Percentiles rank a stretch among this genome's conserved stretches.
Evolutionary conservation across 371 early-diverging fungal species (phyloP).

Genomic region (Basidiobolus meristosporus): DNA sequence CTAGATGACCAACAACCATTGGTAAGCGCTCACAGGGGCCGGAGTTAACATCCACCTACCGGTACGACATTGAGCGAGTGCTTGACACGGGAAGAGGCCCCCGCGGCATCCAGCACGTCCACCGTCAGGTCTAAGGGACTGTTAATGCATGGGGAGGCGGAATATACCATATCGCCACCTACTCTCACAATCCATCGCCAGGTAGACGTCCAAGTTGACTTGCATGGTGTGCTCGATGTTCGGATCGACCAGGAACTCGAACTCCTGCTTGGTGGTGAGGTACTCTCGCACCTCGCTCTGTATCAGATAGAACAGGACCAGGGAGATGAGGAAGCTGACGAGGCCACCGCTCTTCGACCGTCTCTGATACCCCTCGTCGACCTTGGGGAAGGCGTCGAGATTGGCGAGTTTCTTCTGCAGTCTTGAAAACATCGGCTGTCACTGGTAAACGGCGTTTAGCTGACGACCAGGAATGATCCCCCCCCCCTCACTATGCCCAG

Average conservation of each 20-base stretch:
- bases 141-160: not conserved
- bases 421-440: too few relatives aligned
- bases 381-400: too few relatives aligned
- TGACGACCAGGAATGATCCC: too few relatives aligned
- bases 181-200: slow-evolving; percentile 80
- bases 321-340: slow-evolving; percentile 43
- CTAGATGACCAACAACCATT: not conserved
- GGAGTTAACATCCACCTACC: slow-evolving; percentile 8
- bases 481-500: too few relatives aligned
- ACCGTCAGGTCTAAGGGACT: slow-evolving; percentile 5
- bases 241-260: slow-evolving; percentile 62
- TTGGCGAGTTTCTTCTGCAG: too few relatives aligned
- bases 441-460: too few relatives aligned
- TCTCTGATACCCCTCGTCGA: too few relatives aligned
- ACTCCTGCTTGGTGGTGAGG: slow-evolving; percentile 30
- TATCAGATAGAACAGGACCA: slow-evolving; percentile 38
- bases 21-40: not conserved
- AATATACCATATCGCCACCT: slow-evolving; percentile 4
- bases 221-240: slow-evolving; percentile 38
- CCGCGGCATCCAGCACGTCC: slow-evolving; percentile 23
- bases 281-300: slow-evolving; percentile 47
- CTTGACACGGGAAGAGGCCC: slow-evolving; percentile 17
- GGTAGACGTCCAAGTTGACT: slow-evolving; percentile 68
- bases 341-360: too few relatives aligned
- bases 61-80: slow-evolving; percentile 16